Evolutionary conservation across 208 protist genomes (phyloP), one percentile per base, ranked within the genome.

Genomic region (Leishmania arabica): DNA sequence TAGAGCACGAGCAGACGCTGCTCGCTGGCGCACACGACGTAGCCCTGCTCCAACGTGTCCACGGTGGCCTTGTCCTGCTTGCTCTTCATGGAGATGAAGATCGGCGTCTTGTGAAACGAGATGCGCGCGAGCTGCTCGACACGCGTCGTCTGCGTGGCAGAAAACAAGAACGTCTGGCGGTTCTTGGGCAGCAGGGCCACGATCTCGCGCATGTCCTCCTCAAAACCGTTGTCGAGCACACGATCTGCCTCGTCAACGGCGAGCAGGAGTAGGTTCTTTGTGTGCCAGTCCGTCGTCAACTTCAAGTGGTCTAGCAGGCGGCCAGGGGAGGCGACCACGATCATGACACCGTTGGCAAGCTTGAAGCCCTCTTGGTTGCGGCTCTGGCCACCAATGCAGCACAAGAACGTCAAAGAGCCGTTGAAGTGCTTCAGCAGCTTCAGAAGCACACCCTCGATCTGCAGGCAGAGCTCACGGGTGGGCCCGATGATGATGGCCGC

Each of bases 201-300:
- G 91, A 99, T 99, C 82, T 99, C 97, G 49, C 95, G 95, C 95
- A 99, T 98, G 86, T 99, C 98, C 76, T 99, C 98, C 86, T 99
- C 99, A 83, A 99, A 99, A 65, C 93, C 98, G 90, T 99, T 97
- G 86, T 99, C 98, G 15, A 99, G 94, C 60, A 99, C 99, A 65
- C 99, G 95, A 89, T 99, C 99, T 7, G 99, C 99, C 94, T 99
- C 99, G 90, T 99, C 99, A 45, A 99, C 99, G 64, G 99, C 94
- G 37, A 99, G 92, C 71, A 97, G 85, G 56, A 99, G 93, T 27
- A 99, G 87, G 86, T 99, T 99, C 81, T 98, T 97, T 19, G 95
- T 99, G 70, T 98, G 91, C 92, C 99, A 99, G 78, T 99, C 97
- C 27, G 92, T 95, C 34, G 99, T 99, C 83, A 99, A 96, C 88